These are phyloP conservation scores for Aspergillus alliaceus DNA, from an alignment of 2,329 filamentous ascomycete genomes.

Conservation along the genomic window DNA sequence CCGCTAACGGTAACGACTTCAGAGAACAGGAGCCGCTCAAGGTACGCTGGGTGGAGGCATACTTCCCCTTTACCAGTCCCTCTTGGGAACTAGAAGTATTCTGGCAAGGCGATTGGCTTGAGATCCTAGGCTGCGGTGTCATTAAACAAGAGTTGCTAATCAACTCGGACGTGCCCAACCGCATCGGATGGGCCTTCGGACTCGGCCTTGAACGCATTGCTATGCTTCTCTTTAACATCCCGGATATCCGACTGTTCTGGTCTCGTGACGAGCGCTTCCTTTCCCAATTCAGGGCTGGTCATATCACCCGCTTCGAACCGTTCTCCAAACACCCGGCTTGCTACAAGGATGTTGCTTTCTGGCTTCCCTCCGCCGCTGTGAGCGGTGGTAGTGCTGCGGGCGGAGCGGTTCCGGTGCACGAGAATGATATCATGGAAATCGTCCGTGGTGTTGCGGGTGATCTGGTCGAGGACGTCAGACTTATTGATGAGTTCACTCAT, in stretches of 20 bases:
- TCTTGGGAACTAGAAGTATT: constrained; percentile 96
- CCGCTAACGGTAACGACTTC: constrained; percentile 55
- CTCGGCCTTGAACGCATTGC: constrained; percentile 91
- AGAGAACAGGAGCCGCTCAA: constrained; percentile 66
- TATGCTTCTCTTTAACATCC: constrained; percentile 95
- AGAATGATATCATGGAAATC: constrained; percentile 97
- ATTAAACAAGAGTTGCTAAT: constrained; percentile 79
- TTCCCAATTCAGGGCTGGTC: constrained; percentile 67
- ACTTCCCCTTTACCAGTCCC: constrained; percentile 94
- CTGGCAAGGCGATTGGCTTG: constrained; percentile 93
- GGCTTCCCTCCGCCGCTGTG: constrained; percentile 59
- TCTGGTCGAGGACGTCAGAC: constrained; percentile 79
- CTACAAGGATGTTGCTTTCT: constrained; percentile 92
- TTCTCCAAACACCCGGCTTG: constrained; percentile 92
- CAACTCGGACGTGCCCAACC: constrained; percentile 71
- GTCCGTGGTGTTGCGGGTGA: constrained; percentile 81
- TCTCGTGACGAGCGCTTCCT: constrained; percentile 81
- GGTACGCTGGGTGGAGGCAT: constrained; percentile 93
- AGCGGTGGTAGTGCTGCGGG: constrained; percentile 39
- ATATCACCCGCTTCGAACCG: constrained; percentile 68
- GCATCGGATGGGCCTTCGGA: constrained; percentile 93
- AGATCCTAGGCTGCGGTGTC: constrained; percentile 90
- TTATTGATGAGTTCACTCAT: constrained; percentile 85
- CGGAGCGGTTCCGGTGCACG: constrained; percentile 64
- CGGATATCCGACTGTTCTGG: constrained; percentile 97